Evolutionary conservation across 352 stramenopile species (phyloP).

Genomic region (Phytophthora pini): DNA sequence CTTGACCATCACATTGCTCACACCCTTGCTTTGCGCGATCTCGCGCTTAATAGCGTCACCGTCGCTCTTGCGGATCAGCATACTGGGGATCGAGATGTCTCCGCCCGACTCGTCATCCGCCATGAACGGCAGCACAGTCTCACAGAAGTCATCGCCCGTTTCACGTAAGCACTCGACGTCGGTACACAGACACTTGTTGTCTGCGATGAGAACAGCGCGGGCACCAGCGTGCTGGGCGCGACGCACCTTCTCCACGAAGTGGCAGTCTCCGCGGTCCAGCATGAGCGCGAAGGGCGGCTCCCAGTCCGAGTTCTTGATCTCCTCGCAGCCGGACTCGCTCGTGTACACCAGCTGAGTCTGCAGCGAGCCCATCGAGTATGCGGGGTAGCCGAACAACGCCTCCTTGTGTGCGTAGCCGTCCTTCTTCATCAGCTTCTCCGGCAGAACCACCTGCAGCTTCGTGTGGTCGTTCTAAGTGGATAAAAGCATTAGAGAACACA

Average conservation of each 20-base stretch:
- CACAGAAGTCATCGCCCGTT: constrained; percentile 86
- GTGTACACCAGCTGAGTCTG: constrained; percentile 93
- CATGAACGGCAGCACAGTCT: constrained; percentile 90
- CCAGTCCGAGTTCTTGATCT: constrained; percentile 85
- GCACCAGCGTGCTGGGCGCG: constrained; percentile 93
- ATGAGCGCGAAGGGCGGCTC: constrained; percentile 95
- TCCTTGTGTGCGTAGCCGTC: constrained; percentile 97
- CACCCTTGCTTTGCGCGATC: constrained; percentile 79
- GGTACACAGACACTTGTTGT: constrained; percentile 96
- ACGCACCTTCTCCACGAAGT: constrained; percentile 97
- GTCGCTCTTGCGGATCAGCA: constrained; percentile 96
- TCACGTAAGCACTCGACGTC: constrained; percentile 77
- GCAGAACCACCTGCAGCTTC: constrained; percentile 90
- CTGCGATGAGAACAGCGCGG: constrained; percentile 95
- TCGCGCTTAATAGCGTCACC: constrained; percentile 93
- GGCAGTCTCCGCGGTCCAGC: constrained; percentile 95
- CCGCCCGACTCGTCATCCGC: constrained; percentile 96
- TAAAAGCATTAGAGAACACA: neutral
- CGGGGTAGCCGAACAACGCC: constrained; percentile 96
- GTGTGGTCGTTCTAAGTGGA: constrained; percentile 79
- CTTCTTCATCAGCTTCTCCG: constrained; percentile 89
- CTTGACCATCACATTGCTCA: constrained; percentile 95
- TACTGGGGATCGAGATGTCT: constrained; percentile 97
- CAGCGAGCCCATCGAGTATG: constrained; percentile 90
- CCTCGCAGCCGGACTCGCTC: constrained; percentile 76